phyloP scores from a whole-genome alignment of 2,329 filamentous ascomycete species.

The Fusarium sp. region DNA sequence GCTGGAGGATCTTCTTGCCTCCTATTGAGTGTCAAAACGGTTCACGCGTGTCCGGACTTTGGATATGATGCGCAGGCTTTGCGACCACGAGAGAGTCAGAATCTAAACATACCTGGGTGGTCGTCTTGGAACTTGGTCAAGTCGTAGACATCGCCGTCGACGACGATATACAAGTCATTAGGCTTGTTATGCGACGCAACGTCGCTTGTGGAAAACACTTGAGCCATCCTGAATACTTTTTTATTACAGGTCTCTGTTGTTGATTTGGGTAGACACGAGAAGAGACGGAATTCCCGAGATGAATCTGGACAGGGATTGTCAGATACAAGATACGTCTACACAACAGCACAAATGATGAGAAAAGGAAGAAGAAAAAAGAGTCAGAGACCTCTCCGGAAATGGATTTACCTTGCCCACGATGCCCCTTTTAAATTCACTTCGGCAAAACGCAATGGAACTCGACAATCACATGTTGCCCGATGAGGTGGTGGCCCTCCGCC shows the following conservation, averaged over 20 bases:
- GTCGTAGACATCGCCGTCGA: constrained; percentile 97
- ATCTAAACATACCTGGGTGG: constrained; percentile 76
- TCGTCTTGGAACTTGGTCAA: constrained; percentile 90
- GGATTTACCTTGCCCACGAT: constrained; percentile 18
- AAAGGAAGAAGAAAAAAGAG: constrained; percentile 2
- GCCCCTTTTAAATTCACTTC: constrained; percentile 44
- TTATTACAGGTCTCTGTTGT: constrained; percentile 3
- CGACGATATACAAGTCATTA: constrained; percentile 88
- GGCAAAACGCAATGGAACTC: constrained; percentile 35
- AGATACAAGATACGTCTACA: constrained; percentile 9
- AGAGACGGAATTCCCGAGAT: constrained; percentile 1
- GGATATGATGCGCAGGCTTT: not conserved
- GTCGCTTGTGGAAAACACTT: constrained; percentile 86
- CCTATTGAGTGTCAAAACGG: constrained; percentile 55
- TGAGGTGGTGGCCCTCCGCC: constrained; percentile 4
- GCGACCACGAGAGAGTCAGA: not conserved
- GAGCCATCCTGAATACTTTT: constrained; percentile 77
- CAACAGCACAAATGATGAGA: constrained; percentile 1
- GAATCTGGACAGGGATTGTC: constrained; percentile 7
- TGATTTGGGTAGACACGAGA: constrained; percentile 1
- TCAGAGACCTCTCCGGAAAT: constrained; percentile 3
- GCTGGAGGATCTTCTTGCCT: constrained; percentile 76
- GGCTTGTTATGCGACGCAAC: constrained; percentile 94
- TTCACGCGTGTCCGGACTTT: constrained; percentile 1
- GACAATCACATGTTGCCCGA: constrained; percentile 47